phyloP scores from a whole-genome alignment of 805 yeast species.

The Cyberlindnera veronae region DNA sequence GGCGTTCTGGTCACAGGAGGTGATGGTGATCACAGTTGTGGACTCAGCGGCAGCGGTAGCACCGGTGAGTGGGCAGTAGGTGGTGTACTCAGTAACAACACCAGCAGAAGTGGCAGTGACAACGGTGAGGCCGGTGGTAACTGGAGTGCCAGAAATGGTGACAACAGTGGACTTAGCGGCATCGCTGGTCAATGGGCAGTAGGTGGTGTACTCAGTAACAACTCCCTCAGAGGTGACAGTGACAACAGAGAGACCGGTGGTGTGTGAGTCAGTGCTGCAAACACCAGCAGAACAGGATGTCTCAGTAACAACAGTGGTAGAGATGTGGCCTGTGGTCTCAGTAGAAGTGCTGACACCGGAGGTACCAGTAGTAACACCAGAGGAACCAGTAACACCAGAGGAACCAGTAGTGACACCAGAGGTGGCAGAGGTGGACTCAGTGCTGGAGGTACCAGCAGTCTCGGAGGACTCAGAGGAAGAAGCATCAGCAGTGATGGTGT shows the following conservation, averaged over 20 bases:
- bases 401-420: conserved; percentile 2
- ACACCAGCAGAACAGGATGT: not conserved
- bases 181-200: too few relatives aligned
- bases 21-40: conserved; percentile 1
- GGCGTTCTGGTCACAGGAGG: not conserved
- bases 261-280: not conserved
- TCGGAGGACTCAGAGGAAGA: not conserved
- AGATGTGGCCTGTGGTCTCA: conserved; percentile 13
- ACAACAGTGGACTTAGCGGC: not conserved
- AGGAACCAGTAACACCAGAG: conserved; percentile 17
- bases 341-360: conserved; percentile 9
- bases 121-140: too few relatives aligned
- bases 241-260: conserved; percentile 27
- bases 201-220: too few relatives aligned
- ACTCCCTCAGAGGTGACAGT: conserved; percentile 24
- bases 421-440: conserved; percentile 12
- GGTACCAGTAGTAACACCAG: conserved; percentile 19
- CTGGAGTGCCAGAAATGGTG: not conserved
- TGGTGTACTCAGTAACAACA: too few relatives aligned
- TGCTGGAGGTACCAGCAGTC: not conserved
- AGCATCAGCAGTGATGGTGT: conserved; percentile 15
- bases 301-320: conserved; percentile 11
- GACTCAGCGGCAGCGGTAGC: conserved; percentile 1
- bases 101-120: too few relatives aligned
- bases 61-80: not conserved